These are phyloP conservation scores for Penicillium griseofulvum DNA, from an alignment of 2,329 filamentous ascomycete species.

Conservation along the genomic window DNA sequence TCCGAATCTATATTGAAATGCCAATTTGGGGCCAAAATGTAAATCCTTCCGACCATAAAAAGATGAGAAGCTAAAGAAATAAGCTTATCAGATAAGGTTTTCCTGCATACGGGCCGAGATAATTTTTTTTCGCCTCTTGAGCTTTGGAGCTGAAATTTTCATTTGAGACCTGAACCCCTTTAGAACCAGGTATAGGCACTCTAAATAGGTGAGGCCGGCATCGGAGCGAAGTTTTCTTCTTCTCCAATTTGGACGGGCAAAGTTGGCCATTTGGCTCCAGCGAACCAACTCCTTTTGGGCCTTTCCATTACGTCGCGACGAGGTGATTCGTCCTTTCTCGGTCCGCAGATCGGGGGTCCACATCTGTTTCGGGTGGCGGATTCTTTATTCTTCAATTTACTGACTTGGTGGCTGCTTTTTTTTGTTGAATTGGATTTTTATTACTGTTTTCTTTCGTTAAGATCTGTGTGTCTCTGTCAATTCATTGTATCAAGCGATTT, in stretches of 20 bases:
- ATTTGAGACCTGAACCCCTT: not conserved
- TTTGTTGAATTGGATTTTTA: not conserved
- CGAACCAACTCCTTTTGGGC: not conserved
- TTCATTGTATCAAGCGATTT: not conserved
- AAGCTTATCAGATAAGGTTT: not conserved
- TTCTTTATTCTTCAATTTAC: conserved; percentile 4
- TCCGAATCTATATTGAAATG: not conserved
- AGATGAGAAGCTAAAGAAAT: not conserved
- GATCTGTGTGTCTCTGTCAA: not conserved
- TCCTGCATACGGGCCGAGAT: not conserved
- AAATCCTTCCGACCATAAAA: not conserved
- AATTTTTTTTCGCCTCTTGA: not conserved
- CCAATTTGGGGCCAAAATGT: not conserved
- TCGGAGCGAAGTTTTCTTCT: conserved; percentile 10
- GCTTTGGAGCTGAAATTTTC: not conserved
- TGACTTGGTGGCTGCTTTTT: not conserved
- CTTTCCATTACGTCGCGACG: conserved; percentile 7
- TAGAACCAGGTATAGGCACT: not conserved
- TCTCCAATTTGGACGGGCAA: not conserved
- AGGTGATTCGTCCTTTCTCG: conserved; percentile 3
- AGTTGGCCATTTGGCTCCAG: not conserved
- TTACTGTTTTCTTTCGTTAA: not conserved
- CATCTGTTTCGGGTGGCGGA: conserved; percentile 7
- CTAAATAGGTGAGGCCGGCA: conserved; percentile 3
- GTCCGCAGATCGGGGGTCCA: conserved; percentile 10